Conservation (phyloP, 176 grass and related monocot species). For the Dactylis glomerata region DNA sequence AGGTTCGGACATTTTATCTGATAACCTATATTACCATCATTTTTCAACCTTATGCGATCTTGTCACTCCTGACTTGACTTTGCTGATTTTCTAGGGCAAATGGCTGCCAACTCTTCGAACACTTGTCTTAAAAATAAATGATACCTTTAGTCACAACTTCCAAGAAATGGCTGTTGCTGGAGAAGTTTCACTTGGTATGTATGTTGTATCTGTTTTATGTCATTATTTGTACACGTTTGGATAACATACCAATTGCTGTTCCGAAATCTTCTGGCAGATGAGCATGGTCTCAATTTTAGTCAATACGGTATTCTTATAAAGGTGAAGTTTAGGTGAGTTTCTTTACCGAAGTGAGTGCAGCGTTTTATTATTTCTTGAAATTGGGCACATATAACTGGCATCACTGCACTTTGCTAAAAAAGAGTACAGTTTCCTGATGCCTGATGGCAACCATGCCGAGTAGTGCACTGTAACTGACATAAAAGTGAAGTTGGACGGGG, state of each 20-base stretch:
- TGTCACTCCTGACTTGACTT: slow-evolving; percentile 13
- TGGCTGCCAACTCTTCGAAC: slow-evolving; percentile 79
- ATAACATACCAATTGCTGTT: background rate
- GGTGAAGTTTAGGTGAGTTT: slow-evolving; percentile 88
- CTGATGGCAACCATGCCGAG: background rate
- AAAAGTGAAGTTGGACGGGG: background rate
- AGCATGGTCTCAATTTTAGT: slow-evolving; percentile 79
- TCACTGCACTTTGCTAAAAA: background rate
- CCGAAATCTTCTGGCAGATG: slow-evolving; percentile 57
- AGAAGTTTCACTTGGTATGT: slow-evolving; percentile 87
- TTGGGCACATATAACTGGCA: background rate
- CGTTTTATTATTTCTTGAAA: slow-evolving; percentile 19
- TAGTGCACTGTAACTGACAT: background rate
- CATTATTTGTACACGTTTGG: background rate
- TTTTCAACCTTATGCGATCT: slow-evolving; percentile 1
- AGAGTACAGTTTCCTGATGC: background rate
- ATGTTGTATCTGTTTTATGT: background rate
- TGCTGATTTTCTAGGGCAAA: slow-evolving; percentile 51
- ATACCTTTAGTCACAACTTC: slow-evolving; percentile 83
- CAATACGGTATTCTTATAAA: slow-evolving; percentile 93
- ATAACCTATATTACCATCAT: background rate
- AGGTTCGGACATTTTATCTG: slow-evolving; percentile 41
- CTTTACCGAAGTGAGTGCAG: background rate
- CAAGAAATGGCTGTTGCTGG: slow-evolving; percentile 99
- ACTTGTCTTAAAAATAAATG: slow-evolving; percentile 89